Conservation (phyloP, 768 basidiomycete genomes). For the Termitomyces sp. region DNA sequence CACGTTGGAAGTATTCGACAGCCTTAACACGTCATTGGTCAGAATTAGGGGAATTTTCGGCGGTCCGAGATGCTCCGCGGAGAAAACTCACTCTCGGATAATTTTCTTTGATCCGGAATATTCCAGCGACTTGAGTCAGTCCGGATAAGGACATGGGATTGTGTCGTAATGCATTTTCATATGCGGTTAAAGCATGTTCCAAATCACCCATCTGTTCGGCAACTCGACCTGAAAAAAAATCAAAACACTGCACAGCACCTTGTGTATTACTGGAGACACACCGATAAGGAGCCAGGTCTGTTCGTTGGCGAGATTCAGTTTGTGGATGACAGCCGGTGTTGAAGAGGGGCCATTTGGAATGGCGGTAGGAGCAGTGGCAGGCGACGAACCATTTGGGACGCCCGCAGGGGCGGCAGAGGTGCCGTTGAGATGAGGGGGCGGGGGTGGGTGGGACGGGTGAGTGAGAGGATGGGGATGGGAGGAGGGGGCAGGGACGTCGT, state of each 20-base stretch:
- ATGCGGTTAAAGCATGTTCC: constrained; percentile 87
- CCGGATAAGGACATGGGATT: constrained; percentile 89
- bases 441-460: constrained; percentile 33
- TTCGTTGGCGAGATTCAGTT: constrained; percentile 83
- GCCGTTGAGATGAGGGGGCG: constrained; percentile 50
- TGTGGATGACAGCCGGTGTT: constrained; percentile 52
- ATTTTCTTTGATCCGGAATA: constrained; percentile 96
- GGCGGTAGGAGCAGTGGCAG: constrained; percentile 34
- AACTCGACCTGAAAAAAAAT: constrained; percentile 65
- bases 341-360: constrained; percentile 25
- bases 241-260: constrained; percentile 5
- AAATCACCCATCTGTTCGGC: constrained; percentile 95
- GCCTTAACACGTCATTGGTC: constrained; percentile 58
- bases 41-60: constrained; percentile 20
- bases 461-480: constrained; percentile 27
- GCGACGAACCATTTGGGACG: constrained; percentile 42
- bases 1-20: constrained; percentile 94
- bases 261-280: constrained; percentile 20
- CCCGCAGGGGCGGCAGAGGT: constrained; percentile 33
- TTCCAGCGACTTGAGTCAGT: constrained; percentile 90
- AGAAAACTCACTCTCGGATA: constrained; percentile 76
- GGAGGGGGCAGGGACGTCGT: constrained; percentile 41
- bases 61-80: constrained; percentile 31
- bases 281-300: constrained; percentile 95
- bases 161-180: constrained; percentile 93